Evolutionary conservation across 192 early-diverging fungal genomes (phyloP).

Genomic region (Podila epicladia): DNA sequence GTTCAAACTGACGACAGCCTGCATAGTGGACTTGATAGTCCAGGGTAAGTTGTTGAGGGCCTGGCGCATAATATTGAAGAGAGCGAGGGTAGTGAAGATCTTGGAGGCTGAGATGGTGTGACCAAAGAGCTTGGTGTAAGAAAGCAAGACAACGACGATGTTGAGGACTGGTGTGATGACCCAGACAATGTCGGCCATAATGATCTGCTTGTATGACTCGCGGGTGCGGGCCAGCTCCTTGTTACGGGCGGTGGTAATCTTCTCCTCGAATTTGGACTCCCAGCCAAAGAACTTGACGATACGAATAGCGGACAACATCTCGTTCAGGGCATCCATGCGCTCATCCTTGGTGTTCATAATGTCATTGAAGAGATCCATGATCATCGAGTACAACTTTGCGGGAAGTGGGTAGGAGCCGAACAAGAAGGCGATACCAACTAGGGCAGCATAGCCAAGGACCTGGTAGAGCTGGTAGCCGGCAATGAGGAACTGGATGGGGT

Average conservation of each 20-base stretch:
- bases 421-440: constrained; percentile 79
- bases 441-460: constrained; percentile 83
- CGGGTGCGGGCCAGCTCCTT: constrained; percentile 66
- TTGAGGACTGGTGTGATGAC: constrained; percentile 67
- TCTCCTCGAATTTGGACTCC: constrained; percentile 77
- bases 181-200: constrained; percentile 63
- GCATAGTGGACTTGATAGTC: constrained; percentile 62
- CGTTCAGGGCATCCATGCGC: constrained; percentile 81
- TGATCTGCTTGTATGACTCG: constrained; percentile 60
- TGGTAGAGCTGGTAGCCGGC: constrained; percentile 73
- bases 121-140: constrained; percentile 67
- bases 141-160: constrained; percentile 66
- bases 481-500: constrained; percentile 74
- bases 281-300: constrained; percentile 95
- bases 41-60: constrained; percentile 72
- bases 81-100: constrained; percentile 74
- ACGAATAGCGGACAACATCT: constrained; percentile 70
- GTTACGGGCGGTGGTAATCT: constrained; percentile 68
- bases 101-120: constrained; percentile 55
- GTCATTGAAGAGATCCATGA: constrained; percentile 57
- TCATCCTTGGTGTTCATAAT: constrained; percentile 75
- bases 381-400: constrained; percentile 55
- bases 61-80: constrained; percentile 74
- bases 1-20: constrained; percentile 64
- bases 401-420: constrained; percentile 69